A percentile compares a stretch with the other conserved stretches of the same genome.
These are phyloP conservation scores for Drechmeria coniospora DNA, from an alignment of 2,329 filamentous ascomycete species.

Conservation along the genomic window DNA sequence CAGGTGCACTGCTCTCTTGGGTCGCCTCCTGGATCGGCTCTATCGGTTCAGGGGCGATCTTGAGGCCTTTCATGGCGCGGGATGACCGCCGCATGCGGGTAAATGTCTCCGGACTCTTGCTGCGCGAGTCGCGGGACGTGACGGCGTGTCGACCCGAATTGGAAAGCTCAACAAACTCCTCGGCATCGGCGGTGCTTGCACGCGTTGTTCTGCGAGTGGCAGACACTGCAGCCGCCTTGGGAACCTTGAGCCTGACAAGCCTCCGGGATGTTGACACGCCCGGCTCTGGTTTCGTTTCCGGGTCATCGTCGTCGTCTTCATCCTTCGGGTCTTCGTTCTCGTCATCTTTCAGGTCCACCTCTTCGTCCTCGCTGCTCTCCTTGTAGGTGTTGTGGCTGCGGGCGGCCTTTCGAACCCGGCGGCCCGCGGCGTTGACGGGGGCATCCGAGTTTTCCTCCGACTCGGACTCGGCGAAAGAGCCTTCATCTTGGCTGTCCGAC, in stretches of 20 bases:
- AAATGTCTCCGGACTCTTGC: constrained; percentile 38
- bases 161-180: constrained; percentile 41
- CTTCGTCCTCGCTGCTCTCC: constrained; percentile 28
- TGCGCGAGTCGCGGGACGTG: constrained; percentile 32
- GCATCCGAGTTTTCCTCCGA: constrained; percentile 23
- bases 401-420: constrained; percentile 31
- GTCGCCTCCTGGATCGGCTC: constrained; percentile 35
- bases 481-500: constrained; percentile 36
- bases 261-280: constrained; percentile 14
- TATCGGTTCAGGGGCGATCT: constrained; percentile 31
- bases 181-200: constrained; percentile 37
- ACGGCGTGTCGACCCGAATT: constrained; percentile 44
- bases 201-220: constrained; percentile 33
- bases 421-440: constrained; percentile 30
- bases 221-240: constrained; percentile 11
- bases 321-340: constrained; percentile 11
- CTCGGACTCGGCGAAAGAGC: constrained; percentile 30
- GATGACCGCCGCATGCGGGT: constrained; percentile 27
- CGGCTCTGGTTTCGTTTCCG: constrained; percentile 12
- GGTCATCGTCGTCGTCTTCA: constrained; percentile 16
- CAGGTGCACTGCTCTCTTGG: constrained; percentile 30
- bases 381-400: constrained; percentile 30
- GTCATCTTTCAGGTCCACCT: constrained; percentile 13
- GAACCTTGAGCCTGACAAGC: constrained; percentile 31
- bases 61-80: constrained; percentile 34